Conservation (phyloP, 176 grass and related monocot species). For the Microstegium vimineum region DNA sequence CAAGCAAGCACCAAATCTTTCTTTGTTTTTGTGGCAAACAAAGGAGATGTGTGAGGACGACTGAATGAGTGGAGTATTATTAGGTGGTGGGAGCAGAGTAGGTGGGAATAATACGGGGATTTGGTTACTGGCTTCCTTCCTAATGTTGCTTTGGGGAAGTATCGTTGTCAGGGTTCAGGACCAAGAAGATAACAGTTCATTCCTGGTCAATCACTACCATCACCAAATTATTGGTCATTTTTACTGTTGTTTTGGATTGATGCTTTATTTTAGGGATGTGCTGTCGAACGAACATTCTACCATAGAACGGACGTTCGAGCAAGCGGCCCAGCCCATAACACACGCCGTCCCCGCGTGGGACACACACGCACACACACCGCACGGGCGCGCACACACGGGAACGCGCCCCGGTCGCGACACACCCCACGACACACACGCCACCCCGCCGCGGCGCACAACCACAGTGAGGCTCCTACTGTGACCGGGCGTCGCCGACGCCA, state of each 20-base stretch:
- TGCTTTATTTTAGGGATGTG: neutral
- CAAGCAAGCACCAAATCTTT: neutral
- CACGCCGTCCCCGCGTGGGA: no score
- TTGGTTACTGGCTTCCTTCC: neutral
- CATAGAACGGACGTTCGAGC: no score
- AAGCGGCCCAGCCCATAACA: no score
- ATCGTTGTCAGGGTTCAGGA: neutral
- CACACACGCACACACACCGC: no score
- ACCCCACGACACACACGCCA: no score
- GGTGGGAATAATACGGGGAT: constrained; percentile 12
- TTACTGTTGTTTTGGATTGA: neutral
- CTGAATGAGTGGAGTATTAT: constrained; percentile 10
- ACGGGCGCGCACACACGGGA: no score
- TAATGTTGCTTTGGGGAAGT: neutral
- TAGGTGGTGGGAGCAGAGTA: constrained; percentile 13
- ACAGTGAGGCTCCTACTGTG: no score
- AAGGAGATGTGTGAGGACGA: neutral
- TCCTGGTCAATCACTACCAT: neutral
- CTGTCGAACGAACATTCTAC: no score
- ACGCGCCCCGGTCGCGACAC: no score
- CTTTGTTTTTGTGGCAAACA: neutral
- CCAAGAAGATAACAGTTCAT: neutral
- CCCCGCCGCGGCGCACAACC: no score
- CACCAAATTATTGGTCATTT: neutral
- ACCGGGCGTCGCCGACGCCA: no score